Base-by-base conservation (phyloP, 1,139 yeast species). In the Scheffersomyces parashehatae region DNA sequence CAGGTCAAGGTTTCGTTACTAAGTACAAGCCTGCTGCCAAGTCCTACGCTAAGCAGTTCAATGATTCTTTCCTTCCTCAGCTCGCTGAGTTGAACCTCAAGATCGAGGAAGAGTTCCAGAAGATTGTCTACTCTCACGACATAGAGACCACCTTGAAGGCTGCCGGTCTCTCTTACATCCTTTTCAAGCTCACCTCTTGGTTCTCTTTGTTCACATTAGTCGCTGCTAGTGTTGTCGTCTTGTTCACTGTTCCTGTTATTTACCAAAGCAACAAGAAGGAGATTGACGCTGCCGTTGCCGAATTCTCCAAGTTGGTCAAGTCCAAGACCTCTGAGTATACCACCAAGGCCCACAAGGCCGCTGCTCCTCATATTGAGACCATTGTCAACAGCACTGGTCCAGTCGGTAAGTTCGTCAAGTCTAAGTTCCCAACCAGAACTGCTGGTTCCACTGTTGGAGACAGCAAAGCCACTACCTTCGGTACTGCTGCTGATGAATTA, bases 211-310 rank as follows among this genome's bases (percentile, higher is more conserved):
- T 85, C 79, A 74, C 85, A 33, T 69, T 91, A 56, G 59, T 82
- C 35, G 70, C 86, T 53, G 59, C 79, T 40, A 65, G 80, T 37
- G 81, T 86, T 44, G 67, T 88, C 42, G 64, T 75, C 30, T 77
- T 87, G 15, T 93, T 93, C 77, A 70, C 95, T 38, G 69, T 81
- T 40, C 98, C 99, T 48, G 81, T 80, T 29, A 59, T 87, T 52
- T 93, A 91, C 74, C 69, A 78, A 54, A 77, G 76, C 54, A 83
- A 88, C 79, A 84, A 89, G 76, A 76, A 76, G 59, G 86, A 87
- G 71, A 86, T 93, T 64, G 96, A 91, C 68, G 83, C 84, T 42
- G 80, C 82, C 43, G 77, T 86, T 45, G 79, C 78, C 48, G 75
- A 82, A 53, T 77, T 74, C 62, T 69, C 83, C 36, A 71, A 77